phyloP scores from a whole-genome alignment of 1,139 yeast genomes.

The Chernovozyma aurita region DNA sequence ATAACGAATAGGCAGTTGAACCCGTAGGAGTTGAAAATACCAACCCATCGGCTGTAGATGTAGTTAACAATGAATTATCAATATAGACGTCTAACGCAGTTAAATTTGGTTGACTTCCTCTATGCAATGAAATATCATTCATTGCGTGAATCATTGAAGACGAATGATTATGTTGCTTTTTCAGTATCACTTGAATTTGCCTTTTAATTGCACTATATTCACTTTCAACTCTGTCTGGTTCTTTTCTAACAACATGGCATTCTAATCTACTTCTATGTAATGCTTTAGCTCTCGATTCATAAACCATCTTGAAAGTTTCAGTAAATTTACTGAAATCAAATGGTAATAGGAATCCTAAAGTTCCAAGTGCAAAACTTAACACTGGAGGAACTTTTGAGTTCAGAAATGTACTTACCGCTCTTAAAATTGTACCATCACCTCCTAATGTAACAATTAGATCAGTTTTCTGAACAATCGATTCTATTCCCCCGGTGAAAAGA shows the following conservation, averaged over 20 bases:
- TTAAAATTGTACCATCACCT: slow-evolving; percentile 91
- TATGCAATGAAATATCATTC: slow-evolving; percentile 85
- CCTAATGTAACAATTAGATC: slow-evolving; percentile 85
- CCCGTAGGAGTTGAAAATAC: slow-evolving; percentile 90
- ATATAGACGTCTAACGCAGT: slow-evolving; percentile 77
- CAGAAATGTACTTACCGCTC: slow-evolving; percentile 64
- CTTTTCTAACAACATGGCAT: slow-evolving; percentile 59
- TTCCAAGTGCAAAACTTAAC: slow-evolving; percentile 83
- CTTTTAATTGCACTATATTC: slow-evolving; percentile 7
- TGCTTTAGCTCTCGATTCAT: slow-evolving; percentile 64
- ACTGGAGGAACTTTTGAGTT: slow-evolving; percentile 81
- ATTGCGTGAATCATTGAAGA: slow-evolving; percentile 60
- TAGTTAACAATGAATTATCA: slow-evolving; percentile 77
- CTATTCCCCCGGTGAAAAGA: slow-evolving; percentile 54
- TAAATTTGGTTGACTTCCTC: slow-evolving; percentile 86
- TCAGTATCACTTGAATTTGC: slow-evolving; percentile 11
- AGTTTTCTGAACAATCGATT: slow-evolving; percentile 51
- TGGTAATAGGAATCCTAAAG: slow-evolving; percentile 85
- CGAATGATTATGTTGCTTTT: slow-evolving; percentile 13
- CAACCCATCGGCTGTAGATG: slow-evolving; percentile 90
- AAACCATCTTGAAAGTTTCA: slow-evolving; percentile 62
- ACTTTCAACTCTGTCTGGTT: slow-evolving; percentile 4
- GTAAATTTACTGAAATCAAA: slow-evolving; percentile 65
- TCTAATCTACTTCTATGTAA: slow-evolving; percentile 73
- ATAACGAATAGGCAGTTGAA: slow-evolving; percentile 86